phyloP scores from a whole-genome alignment of 352 stramenopile genomes.

The Globisporangium emineosum region DNA sequence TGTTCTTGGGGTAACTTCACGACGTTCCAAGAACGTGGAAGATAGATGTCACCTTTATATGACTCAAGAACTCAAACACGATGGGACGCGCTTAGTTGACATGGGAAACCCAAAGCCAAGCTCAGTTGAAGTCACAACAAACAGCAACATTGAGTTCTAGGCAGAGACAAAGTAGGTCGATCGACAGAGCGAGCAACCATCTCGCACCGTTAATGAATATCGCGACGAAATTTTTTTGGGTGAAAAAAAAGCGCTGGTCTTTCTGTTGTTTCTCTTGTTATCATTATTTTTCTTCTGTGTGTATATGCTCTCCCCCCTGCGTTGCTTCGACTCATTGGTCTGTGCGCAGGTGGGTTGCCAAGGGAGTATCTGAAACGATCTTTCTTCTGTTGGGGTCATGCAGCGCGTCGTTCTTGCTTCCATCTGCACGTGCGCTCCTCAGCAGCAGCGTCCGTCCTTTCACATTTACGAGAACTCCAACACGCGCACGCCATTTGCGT shows the following conservation, averaged over 20 bases:
- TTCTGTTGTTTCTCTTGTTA: constrained; percentile 1
- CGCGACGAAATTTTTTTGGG: neutral
- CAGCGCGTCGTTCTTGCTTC: neutral
- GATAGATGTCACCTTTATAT: too few relatives aligned
- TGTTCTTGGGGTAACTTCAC: too few relatives aligned
- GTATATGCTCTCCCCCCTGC: neutral
- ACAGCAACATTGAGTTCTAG: too few relatives aligned
- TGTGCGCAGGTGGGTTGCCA: neutral
- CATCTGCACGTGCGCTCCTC: neutral
- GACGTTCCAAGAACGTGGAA: too few relatives aligned
- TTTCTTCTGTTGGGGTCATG: neutral
- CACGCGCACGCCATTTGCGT: constrained; percentile 21
- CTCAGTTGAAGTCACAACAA: too few relatives aligned
- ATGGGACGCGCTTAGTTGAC: too few relatives aligned
- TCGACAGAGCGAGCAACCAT: too few relatives aligned
- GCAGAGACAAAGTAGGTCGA: too few relatives aligned
- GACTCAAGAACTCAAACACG: too few relatives aligned
- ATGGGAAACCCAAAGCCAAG: too few relatives aligned
- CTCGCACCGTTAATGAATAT: too few relatives aligned
- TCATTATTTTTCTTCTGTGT: neutral
- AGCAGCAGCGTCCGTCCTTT: too few relatives aligned
- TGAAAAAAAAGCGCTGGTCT: neutral
- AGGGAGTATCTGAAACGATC: neutral
- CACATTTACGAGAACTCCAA: constrained; percentile 22
- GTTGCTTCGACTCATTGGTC: neutral